Evolutionary conservation across 805 yeast species (phyloP), one percentile per base, ranked within the genome.

Genomic region (Pichia exigua): DNA sequence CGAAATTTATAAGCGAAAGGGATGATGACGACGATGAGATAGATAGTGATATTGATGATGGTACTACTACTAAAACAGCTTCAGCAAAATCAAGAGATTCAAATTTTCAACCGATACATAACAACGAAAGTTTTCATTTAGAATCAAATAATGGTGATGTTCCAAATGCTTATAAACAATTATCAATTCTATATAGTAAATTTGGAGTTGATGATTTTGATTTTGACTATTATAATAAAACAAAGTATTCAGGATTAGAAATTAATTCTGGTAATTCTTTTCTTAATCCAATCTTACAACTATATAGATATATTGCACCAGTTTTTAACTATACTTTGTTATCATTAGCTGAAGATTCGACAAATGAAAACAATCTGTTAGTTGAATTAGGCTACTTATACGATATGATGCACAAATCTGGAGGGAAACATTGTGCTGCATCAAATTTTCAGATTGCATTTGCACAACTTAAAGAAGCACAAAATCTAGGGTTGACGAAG

Each of bases 191-290:
- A 42, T 92, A 91, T 66, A 86, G 95, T 51, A 83, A 80, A 60
- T 92, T 89, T 66, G 99, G 99, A 27, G 90, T 94, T 30, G 89
- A 85, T 59, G 97, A 90, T 65, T 94, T 94, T 68, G 97, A 92
- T 69, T 92, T 94, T 64, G 83, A 79, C 49, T 85, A 82, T 60
- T 92, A 85, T 71, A 92, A 92, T 63, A 73, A 74, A 41, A 86
- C 97, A 0, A 55, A 62, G 1, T 83, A 73, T 50, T 80, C 97
- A 2, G 97, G 98, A 0, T 72, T 92, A n/a, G 98, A 94, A 65
- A 84, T 90, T 11, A 94, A 90, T 61, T 76, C 85, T 12, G 87
- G 85, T 48, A 87, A 87, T 59, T 77, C 94, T 0, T 83, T 82
- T 61, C 79, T 85, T 53, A 94, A 94, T 65, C 74, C 96, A 0